Evolutionary conservation across 495 filamentous ascomycete genomes (phyloP), one percentile per base, ranked within the genome.

Genomic region (Penicillium cataractarum): DNA sequence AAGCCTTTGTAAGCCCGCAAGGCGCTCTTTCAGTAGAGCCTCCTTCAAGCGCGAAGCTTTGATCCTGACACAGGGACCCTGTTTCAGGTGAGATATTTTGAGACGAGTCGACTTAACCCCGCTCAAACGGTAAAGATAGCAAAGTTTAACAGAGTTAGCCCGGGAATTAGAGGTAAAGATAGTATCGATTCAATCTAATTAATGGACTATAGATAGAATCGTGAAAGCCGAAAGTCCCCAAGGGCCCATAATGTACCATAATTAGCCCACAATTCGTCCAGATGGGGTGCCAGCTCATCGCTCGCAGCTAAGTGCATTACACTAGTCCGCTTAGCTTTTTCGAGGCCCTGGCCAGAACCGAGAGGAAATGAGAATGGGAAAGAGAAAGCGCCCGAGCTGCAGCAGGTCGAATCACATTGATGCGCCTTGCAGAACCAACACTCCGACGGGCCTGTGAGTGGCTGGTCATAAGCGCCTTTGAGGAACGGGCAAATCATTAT

Each of bases 131-230:
- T 40, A 59, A 60, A 60, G 42, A 58, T 51, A 58, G 57, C 33
- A 32, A 54, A 29, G 31, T 17, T 51, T 50, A 49, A 12, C 13
- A 31, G 4, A 39, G 35, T 46, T 46, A 24, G n/a, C 19, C 42
- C n/a, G 40, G 12, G 21, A 46, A 46, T 46, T 46, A 4, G 42
- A 46, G 42, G 42, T 59, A 64, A 70, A 67, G 59, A 67, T 67
- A 70, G 67, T 58, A 61, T 51, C 58, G 67, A 66, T 66, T 68
- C 42, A 46, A 46, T 46, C 19, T 46, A 24, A 46, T 46, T 46
- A 52, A 62, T 55, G 10, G 55, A 56, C 69, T 71, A 71, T 71
- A 69, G 70, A 68, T 73, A 73, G 70, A 68, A 56, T 24, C 12
- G 12, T n/a, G n/a, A n/a, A n/a, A n/a, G n/a, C n/a, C n/a, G 4